Evolutionary conservation across 1,284 basidiomycete species (phyloP).

Genomic region (Cystobasidiaceae sp.): DNA sequence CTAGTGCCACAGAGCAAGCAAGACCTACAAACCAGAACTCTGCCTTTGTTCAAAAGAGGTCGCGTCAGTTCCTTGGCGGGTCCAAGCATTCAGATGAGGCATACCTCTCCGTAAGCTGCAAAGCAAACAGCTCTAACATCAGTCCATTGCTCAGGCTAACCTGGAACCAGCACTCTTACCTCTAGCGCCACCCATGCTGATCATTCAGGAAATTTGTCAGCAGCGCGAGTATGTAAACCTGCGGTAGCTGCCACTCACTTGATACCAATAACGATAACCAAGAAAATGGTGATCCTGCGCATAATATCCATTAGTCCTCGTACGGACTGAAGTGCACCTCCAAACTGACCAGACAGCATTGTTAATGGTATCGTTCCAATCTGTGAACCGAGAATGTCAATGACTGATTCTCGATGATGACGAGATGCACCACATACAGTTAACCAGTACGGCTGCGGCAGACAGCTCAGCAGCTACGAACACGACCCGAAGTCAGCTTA

Average conservation of each 20-base stretch:
- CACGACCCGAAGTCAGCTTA: background rate
- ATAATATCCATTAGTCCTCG: background rate
- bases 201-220: background rate
- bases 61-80: too few relatives aligned
- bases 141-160: too few relatives aligned
- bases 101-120: too few relatives aligned
- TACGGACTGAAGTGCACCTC: too few relatives aligned
- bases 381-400: background rate
- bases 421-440: conserved; percentile 45
- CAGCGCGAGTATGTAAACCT: too few relatives aligned
- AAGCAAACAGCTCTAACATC: too few relatives aligned
- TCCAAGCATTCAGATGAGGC: too few relatives aligned
- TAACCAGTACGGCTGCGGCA: conserved; percentile 68
- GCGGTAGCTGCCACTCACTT: background rate
- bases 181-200: conserved; percentile 7
- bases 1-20: too few relatives aligned
- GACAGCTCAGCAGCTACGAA: conserved; percentile 62
- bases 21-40: conserved; percentile 21
- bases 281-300: conserved; percentile 49
- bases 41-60: too few relatives aligned
- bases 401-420: too few relatives aligned
- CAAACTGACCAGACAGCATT: conserved; percentile 6
- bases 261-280: conserved; percentile 57
- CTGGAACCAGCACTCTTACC: background rate
- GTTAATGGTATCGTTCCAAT: conserved; percentile 24